These are phyloP conservation scores for Volvox carteri DNA, from an alignment of 163 green algal species.

Conservation along the genomic window DNA sequence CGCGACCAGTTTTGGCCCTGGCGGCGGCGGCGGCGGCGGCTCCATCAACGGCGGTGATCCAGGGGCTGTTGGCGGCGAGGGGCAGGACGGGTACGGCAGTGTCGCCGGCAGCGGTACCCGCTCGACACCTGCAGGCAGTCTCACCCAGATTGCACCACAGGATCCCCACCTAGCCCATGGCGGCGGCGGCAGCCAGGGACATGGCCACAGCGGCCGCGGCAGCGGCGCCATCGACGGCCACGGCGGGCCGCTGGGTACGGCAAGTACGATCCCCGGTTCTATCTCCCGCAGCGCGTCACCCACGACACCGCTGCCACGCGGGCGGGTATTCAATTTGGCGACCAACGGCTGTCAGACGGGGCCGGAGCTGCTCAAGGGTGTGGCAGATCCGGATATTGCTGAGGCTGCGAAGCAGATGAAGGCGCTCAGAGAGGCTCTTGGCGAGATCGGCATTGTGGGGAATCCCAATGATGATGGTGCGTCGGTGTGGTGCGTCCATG, in stretches of 20 bases:
- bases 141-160: background rate
- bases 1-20: background rate
- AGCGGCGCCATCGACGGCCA: background rate
- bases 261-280: background rate
- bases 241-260: background rate
- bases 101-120: background rate
- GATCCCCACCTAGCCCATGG: background rate
- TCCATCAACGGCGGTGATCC: no score
- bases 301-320: conserved; percentile 1
- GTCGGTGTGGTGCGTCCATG: background rate
- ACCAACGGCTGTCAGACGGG: background rate
- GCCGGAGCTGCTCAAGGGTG: conserved; percentile 15
- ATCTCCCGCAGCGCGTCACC: background rate
- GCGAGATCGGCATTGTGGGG: conserved; percentile 52
- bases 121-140: background rate
- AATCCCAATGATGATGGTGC: conserved; percentile 57
- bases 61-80: background rate
- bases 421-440: conserved; percentile 33
- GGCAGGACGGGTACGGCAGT: background rate
- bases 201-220: conserved; percentile 9
- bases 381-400: conserved; percentile 33
- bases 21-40: background rate
- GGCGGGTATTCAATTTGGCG: background rate
- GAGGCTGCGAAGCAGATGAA: conserved; percentile 33
- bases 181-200: background rate